Conservation (phyloP, 805 yeast species). For the Candida xiaguanensis region DNA sequence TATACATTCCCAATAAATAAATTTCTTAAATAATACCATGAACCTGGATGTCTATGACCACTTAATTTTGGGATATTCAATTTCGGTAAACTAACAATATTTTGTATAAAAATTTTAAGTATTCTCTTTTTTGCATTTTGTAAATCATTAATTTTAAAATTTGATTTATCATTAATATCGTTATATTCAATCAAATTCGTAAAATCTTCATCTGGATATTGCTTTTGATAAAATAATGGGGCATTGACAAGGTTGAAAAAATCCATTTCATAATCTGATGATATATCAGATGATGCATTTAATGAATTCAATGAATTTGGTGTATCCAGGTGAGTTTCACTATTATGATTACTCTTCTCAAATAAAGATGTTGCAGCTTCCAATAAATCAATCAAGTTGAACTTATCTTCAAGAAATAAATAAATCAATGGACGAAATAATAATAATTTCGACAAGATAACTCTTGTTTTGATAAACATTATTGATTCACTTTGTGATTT, state of each 20-base stretch:
- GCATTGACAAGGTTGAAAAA: slow-evolving; percentile 21
- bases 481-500: slow-evolving; percentile 34
- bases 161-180: slow-evolving; percentile 11
- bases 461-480: slow-evolving; percentile 36
- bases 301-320: slow-evolving; percentile 8
- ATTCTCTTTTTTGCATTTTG: slow-evolving; percentile 22
- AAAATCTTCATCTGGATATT: slow-evolving; percentile 30
- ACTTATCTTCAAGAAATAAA: slow-evolving; percentile 26
- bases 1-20: slow-evolving; percentile 26
- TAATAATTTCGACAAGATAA: slow-evolving; percentile 28
- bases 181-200: slow-evolving; percentile 19
- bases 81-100: slow-evolving; percentile 28
- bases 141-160: slow-evolving; percentile 18
- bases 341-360: slow-evolving; percentile 2
- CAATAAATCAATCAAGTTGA: slow-evolving; percentile 23
- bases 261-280: slow-evolving; percentile 15
- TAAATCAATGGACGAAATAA: slow-evolving; percentile 34
- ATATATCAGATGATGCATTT: slow-evolving; percentile 5
- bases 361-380: slow-evolving; percentile 22
- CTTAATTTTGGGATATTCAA: slow-evolving; percentile 32
- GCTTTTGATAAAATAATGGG: slow-evolving; percentile 24
- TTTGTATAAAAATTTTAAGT: slow-evolving; percentile 24
- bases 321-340: slow-evolving; percentile 9
- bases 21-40: slow-evolving; percentile 36
- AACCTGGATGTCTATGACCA: slow-evolving; percentile 38